Conservation (phyloP, 345 rosid genomes). For the Carallia brachiata region DNA sequence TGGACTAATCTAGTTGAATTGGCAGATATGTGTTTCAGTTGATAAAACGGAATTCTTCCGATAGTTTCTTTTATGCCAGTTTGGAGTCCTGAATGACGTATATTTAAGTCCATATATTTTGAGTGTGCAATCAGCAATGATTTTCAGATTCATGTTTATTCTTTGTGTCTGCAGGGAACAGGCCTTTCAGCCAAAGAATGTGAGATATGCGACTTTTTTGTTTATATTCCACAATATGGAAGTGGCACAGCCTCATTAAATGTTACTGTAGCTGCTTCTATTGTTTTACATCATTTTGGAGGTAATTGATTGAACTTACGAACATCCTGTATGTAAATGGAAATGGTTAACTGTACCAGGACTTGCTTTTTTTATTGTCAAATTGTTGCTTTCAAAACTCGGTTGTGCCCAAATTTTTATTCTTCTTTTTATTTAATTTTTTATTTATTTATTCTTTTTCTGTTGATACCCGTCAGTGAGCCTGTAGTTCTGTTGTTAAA, state of each 20-base stretch:
- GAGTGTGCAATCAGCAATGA: not conserved
- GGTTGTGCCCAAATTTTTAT: no score
- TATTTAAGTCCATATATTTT: not conserved
- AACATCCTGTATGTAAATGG: not conserved
- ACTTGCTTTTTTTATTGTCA: slow-evolving; percentile 1
- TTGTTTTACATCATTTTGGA: slow-evolving; percentile 92
- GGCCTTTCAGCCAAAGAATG: slow-evolving; percentile 90
- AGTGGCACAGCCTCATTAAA: slow-evolving; percentile 90
- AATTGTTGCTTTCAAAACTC: no score
- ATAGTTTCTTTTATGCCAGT: not conserved
- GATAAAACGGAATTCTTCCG: no score
- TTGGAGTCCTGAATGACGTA: not conserved
- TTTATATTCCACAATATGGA: slow-evolving; percentile 91
- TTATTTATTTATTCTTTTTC: no score
- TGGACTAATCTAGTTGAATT: no score
- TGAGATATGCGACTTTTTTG: slow-evolving; percentile 87
- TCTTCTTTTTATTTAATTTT: no score
- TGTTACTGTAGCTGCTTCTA: slow-evolving; percentile 97
- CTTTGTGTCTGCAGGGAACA: slow-evolving; percentile 54
- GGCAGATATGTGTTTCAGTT: no score
- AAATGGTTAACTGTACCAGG: not conserved
- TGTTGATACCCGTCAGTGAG: no score
- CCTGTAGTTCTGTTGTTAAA: no score
- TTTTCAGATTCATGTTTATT: not conserved
- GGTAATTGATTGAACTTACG: slow-evolving; percentile 37